Percentiles rank a stretch among this genome's conserved stretches.
Conservation (phyloP, 2,329 filamentous ascomycete species). For the Hypoxylon sp. region DNA sequence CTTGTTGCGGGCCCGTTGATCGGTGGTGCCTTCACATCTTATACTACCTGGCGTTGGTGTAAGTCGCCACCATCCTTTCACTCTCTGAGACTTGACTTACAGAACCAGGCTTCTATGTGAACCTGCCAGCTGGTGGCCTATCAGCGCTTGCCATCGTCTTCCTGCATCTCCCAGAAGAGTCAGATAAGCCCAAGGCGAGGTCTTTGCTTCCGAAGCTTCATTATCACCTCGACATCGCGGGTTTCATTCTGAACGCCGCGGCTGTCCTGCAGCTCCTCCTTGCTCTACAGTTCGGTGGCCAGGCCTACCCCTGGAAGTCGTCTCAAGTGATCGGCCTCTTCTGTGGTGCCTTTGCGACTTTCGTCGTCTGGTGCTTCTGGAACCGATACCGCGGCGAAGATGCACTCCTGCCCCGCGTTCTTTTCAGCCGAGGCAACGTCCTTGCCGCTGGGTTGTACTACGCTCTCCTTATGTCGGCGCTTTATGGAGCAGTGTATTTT, state of each 20-base stretch:
- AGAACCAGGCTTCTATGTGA: constrained; percentile 55
- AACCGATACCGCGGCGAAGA: constrained; percentile 49
- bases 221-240: constrained; percentile 45
- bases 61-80: constrained; percentile 1
- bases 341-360: constrained; percentile 42
- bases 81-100: constrained; percentile 50
- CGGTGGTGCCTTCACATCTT: constrained; percentile 23
- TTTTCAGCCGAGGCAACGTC: constrained; percentile 51
- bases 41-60: constrained; percentile 32
- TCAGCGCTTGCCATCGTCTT: constrained; percentile 42
- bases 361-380: constrained; percentile 47
- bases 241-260: constrained; percentile 51
- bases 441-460: constrained; percentile 46
- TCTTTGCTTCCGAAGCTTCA: constrained; percentile 38
- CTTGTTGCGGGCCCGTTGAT: constrained; percentile 18
- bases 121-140: constrained; percentile 52
- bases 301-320: constrained; percentile 49
- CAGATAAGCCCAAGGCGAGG: constrained; percentile 28
- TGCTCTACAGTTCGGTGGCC: constrained; percentile 53
- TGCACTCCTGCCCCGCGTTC: constrained; percentile 54
- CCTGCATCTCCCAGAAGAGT: constrained; percentile 47
- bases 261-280: constrained; percentile 53
- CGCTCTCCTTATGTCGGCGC: constrained; percentile 7
- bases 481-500: constrained; percentile 51
- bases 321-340: constrained; percentile 50